Conservation (phyloP, 129 eudicot species). For the Artemisia argyi region DNA sequence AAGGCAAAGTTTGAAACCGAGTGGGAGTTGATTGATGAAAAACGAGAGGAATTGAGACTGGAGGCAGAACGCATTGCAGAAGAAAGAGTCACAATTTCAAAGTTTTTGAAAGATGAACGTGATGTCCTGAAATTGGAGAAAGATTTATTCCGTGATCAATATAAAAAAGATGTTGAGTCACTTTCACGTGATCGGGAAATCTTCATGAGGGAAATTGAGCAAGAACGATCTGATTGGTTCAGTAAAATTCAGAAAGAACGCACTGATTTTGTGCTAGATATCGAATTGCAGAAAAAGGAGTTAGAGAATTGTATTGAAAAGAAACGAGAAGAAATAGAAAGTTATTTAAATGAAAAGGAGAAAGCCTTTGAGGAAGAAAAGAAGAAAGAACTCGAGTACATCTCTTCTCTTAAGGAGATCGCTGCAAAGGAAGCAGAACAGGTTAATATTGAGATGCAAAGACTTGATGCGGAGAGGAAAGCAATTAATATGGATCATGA, state of each 20-base stretch:
- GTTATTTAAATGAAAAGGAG: conserved; percentile 60
- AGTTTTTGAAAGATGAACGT: conserved; percentile 77
- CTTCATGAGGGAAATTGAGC: conserved; percentile 69
- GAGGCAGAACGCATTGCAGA: conserved; percentile 69
- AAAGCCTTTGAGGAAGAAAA: conserved; percentile 75
- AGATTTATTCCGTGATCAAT: conserved; percentile 64
- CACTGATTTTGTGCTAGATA: conserved; percentile 53
- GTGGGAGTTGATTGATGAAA: conserved; percentile 87
- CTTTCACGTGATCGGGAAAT: conserved; percentile 72
- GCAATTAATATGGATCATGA: conserved; percentile 79
- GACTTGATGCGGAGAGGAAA: conserved; percentile 66
- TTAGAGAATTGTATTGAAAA: conserved; percentile 65
- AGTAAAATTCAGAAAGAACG: conserved; percentile 80
- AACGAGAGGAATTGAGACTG: conserved; percentile 64
- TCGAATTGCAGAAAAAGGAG: conserved; percentile 75
- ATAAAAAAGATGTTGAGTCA: conserved; percentile 56
- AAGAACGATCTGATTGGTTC: conserved; percentile 76
- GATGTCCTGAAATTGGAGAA: conserved; percentile 70
- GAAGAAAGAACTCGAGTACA: conserved; percentile 68
- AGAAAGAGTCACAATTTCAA: conserved; percentile 59
- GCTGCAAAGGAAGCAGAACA: conserved; percentile 68
- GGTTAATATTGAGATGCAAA: conserved; percentile 60
- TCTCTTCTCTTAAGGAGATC: conserved; percentile 63
- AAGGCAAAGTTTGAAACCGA: conserved; percentile 81
- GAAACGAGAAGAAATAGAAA: conserved; percentile 92